A percentile compares a stretch with the other conserved stretches of the same genome.
These are phyloP conservation scores for Elsinoe fawcettii DNA, from an alignment of 2,329 filamentous ascomycete genomes.

Conservation along the genomic window DNA sequence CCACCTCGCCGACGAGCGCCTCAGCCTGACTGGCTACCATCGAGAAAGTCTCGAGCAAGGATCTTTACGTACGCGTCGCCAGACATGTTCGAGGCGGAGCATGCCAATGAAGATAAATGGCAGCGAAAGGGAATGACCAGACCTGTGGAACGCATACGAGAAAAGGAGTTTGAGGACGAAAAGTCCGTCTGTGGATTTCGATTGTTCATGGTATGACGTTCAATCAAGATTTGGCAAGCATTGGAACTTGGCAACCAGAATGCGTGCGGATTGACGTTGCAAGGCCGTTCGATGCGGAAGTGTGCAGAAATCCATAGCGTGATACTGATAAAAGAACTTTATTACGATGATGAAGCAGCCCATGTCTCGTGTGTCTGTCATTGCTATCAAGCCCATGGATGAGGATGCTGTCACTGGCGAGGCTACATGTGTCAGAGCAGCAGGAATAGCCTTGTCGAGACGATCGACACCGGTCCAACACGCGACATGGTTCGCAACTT, in stretches of 20 bases:
- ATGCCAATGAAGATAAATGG: neutral
- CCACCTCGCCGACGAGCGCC: neutral
- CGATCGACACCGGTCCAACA: neutral
- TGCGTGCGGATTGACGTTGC: neutral
- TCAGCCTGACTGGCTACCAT: conserved; percentile 18
- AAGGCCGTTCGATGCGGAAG: neutral
- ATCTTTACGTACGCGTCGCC: conserved; percentile 23
- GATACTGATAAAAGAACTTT: neutral
- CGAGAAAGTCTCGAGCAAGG: conserved; percentile 21
- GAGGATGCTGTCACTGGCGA: too few species aligned
- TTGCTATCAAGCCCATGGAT: too few species aligned
- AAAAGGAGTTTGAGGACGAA: neutral
- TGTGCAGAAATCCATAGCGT: neutral
- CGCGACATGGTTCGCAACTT: too few species aligned
- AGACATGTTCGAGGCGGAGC: conserved; percentile 22
- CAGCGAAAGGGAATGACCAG: neutral
- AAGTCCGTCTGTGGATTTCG: neutral
- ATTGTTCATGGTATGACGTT: neutral
- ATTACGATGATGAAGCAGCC: neutral
- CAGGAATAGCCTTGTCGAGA: neutral
- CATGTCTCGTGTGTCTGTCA: neutral
- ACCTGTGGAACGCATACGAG: neutral
- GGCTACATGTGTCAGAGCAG: neutral
- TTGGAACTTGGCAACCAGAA: neutral
- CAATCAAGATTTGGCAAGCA: neutral